Base-by-base conservation (phyloP, 148 eudicot species). In the Euryodendron excelsum region DNA sequence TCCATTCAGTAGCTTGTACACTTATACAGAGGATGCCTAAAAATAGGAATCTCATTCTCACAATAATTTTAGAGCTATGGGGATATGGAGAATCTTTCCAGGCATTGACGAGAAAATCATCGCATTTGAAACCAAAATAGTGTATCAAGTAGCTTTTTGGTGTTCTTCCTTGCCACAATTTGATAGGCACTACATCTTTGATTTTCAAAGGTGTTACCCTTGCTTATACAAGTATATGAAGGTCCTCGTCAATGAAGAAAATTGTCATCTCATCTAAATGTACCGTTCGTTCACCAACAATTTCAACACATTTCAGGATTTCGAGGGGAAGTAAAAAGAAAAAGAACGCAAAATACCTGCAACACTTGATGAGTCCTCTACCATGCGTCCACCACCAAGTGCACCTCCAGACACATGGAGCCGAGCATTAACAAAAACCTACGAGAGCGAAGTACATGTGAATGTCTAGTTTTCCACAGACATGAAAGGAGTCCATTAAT, bases 331-430 rank as follows among this genome's bases (percentile, higher is more conserved):
- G 45, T 18, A 3, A 39, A 4, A n/a, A 11, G 30, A 25, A 41
- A 73, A 1, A 58, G 47, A 14, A n/a, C 63, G 47, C n/a, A 56
- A 68, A 59, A 86, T 50, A 95, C 99, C 99, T 83, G 99, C 99
- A 45, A 95, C 84, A 86, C 97, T 93, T 64, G 99, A 95, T 71
- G 94, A 91, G 82, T 93, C 99, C 86, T 95, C 99, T 72, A 95
- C 97, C 99, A 93, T 93, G 68, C 99, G 96, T 66, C 99, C 99
- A 73, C 99, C 99, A 78, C 99, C 97, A 83, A 95, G 96, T 39
- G 99, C 99, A 73, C 99, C 99, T 73, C 99, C 99, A 72, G 99
- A 93, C 34, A 95, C 99, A 86, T 95, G 99, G 33, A 95, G 93
- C 23, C 99, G 92, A 53, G 99, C 99, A 88, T 93, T 91, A 70